Base-by-base conservation (phyloP, 2,329 filamentous ascomycete species). In the Colletotrichum eremochloae region DNA sequence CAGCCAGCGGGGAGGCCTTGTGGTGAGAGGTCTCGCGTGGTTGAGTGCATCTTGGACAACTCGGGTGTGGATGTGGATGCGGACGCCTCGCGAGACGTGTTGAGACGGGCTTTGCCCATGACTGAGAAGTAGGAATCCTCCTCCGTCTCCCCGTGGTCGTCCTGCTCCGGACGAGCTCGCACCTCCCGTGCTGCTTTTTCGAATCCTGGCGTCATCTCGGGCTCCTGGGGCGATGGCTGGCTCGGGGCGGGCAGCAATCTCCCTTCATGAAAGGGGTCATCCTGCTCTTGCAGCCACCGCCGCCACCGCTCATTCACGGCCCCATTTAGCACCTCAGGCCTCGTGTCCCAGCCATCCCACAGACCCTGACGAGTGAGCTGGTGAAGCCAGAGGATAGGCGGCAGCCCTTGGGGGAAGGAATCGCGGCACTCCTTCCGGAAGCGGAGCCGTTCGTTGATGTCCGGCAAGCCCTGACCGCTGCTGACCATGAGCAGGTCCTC, bases 401-500 rank as follows among this genome's bases (percentile, higher is more conserved):
- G 83, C 76, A 86, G 82, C 3, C 82, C 82, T 12, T 72, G 70
- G 12, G 83, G 82, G 66, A 81, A 85, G 77, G 84, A 82, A 12
- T 79, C 78, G 31, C 78, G 77, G 53, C 85, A 76, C 15, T 84
- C 78, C 69, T 76, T 79, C 60, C 81, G 79, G 73, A 83, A 80
- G 44, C 81, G 76, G 66, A 81, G 78, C 56, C 79, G 79, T 2
- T 75, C 77, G 15, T 75, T 74, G 31, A 87, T 82, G 29, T 85
- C 81, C 5, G 82, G 81, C 29, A 89, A 78, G 2, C 79, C 77
- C 8, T 81, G 79, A 5, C 83, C 84, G 18, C 83, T 81, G n/a
- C 82, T 83, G 24, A 84, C 82, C n/a, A 81, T 80, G 15, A 90
- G 80, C 20, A 90, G 83, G 73, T 90, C 88, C 75, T 90, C 88